Evolutionary conservation across 257 asterid species (phyloP).

Genomic region (Nicotiana tabacum): DNA sequence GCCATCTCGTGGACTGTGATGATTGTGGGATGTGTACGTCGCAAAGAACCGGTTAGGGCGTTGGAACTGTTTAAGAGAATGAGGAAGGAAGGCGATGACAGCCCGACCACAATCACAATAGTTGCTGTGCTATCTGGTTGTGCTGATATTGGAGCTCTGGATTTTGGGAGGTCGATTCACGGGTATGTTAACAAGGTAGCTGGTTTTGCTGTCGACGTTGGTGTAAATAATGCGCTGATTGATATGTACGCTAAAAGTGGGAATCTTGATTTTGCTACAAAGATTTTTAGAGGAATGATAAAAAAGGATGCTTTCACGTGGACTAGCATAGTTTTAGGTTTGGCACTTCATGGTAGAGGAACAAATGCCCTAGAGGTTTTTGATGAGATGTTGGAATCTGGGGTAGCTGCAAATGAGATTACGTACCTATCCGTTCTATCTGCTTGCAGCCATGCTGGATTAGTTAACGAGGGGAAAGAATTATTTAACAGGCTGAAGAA

Average conservation of each 20-base stretch:
- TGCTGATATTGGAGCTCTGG: constrained; percentile 81
- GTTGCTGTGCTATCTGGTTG: constrained; percentile 79
- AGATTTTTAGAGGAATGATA: constrained; percentile 39
- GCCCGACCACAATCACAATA: constrained; percentile 54
- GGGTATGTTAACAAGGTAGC: constrained; percentile 49
- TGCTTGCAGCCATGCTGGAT: constrained; percentile 74
- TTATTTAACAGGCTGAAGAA: constrained; percentile 34
- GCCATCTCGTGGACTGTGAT: constrained; percentile 77
- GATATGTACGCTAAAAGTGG: constrained; percentile 85
- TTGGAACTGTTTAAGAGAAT: constrained; percentile 47
- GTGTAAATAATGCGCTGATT: constrained; percentile 59
- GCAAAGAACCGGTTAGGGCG: constrained; percentile 45
- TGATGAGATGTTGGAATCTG: constrained; percentile 53
- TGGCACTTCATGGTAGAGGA: constrained; percentile 69
- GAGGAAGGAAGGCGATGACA: constrained; percentile 42
- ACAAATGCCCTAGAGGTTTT: constrained; percentile 48
- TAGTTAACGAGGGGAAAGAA: constrained; percentile 61
- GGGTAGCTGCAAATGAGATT: constrained; percentile 52
- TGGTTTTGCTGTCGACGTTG: constrained; percentile 37
- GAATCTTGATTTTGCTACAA: constrained; percentile 45
- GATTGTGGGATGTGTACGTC: constrained; percentile 71
- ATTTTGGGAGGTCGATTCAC: constrained; percentile 57
- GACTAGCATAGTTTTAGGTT: constrained; percentile 66
- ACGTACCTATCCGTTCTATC: constrained; percentile 62
- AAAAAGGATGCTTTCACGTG: constrained; percentile 64